phyloP scores from a whole-genome alignment of 1,139 yeast species.

The Pneumocystis jirovecii region DNA sequence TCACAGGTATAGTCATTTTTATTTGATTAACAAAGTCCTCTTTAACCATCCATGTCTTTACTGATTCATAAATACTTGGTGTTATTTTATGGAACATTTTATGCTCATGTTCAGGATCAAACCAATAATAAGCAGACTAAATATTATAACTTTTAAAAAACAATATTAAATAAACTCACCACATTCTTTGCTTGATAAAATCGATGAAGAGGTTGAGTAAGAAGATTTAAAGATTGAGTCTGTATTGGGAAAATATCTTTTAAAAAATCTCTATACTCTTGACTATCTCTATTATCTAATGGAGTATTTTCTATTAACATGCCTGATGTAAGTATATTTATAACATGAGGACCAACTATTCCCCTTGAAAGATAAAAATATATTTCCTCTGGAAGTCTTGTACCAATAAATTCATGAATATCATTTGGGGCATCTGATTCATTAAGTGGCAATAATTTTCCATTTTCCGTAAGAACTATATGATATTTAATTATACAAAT shows the following conservation, averaged over 20 bases:
- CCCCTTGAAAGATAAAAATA: conserved; percentile 75
- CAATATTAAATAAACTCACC: conserved; percentile 12
- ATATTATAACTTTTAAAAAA: not conserved
- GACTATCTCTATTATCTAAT: conserved; percentile 41
- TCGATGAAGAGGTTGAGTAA: conserved; percentile 64
- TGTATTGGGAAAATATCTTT: conserved; percentile 35
- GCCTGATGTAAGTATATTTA: conserved; percentile 58
- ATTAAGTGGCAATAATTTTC: conserved; percentile 47
- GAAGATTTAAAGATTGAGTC: conserved; percentile 48
- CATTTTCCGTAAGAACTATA: conserved; percentile 59
- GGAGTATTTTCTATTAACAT: conserved; percentile 52
- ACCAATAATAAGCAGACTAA: conserved; percentile 4
- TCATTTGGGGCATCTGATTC: conserved; percentile 48
- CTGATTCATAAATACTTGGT: conserved; percentile 31
- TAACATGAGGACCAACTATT: conserved; percentile 45
- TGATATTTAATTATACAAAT: conserved; percentile 36
- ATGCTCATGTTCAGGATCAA: conserved; percentile 13
- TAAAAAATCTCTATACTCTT: conserved; percentile 41
- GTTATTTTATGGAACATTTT: conserved; percentile 40
- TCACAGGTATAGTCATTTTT: conserved; percentile 2
- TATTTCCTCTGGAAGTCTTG: conserved; percentile 74
- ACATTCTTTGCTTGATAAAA: conserved; percentile 71
- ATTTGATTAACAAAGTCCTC: conserved; percentile 24
- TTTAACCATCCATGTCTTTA: conserved; percentile 26
- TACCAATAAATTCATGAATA: conserved; percentile 69